phyloP scores from a whole-genome alignment of 2,329 filamentous ascomycete species.

The Nemania bipapillata region DNA sequence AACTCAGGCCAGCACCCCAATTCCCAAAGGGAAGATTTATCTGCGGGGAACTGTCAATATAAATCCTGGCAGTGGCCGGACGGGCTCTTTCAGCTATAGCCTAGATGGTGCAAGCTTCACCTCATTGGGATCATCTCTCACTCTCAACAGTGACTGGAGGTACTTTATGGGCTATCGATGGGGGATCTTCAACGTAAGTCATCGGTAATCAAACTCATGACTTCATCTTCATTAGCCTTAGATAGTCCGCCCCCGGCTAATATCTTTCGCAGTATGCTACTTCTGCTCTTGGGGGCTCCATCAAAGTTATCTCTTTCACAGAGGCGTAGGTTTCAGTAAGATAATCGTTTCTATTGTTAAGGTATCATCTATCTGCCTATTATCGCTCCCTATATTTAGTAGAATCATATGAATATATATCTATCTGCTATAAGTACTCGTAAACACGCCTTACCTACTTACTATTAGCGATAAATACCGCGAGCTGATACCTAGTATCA shows the following conservation, averaged over 20 bases:
- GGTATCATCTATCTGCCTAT: too few relatives aligned
- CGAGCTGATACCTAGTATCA: too few relatives aligned
- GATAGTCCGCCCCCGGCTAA: background rate
- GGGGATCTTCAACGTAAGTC: constrained; percentile 58
- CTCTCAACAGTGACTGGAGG: constrained; percentile 57
- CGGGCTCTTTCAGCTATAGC: constrained; percentile 57
- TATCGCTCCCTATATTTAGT: too few relatives aligned
- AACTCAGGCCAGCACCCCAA: constrained; percentile 44
- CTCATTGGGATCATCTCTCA: constrained; percentile 50
- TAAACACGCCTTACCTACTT: too few relatives aligned
- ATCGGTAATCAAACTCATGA: background rate
- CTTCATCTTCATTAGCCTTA: background rate
- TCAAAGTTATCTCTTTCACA: constrained; percentile 45
- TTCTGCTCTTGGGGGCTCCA: constrained; percentile 55
- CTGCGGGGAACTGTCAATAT: constrained; percentile 54
- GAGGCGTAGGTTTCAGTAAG: constrained; percentile 3
- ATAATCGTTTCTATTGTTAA: background rate
- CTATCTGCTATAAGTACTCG: too few relatives aligned
- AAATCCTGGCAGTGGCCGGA: constrained; percentile 46
- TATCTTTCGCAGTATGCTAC: constrained; percentile 54
- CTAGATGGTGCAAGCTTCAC: constrained; percentile 56
- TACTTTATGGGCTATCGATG: constrained; percentile 63
- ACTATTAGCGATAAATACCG: too few relatives aligned
- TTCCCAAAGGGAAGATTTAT: constrained; percentile 52
- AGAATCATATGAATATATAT: too few relatives aligned